These are phyloP conservation scores for Cichorium intybus DNA, from an alignment of 140 eudicot genomes.

Conservation along the genomic window DNA sequence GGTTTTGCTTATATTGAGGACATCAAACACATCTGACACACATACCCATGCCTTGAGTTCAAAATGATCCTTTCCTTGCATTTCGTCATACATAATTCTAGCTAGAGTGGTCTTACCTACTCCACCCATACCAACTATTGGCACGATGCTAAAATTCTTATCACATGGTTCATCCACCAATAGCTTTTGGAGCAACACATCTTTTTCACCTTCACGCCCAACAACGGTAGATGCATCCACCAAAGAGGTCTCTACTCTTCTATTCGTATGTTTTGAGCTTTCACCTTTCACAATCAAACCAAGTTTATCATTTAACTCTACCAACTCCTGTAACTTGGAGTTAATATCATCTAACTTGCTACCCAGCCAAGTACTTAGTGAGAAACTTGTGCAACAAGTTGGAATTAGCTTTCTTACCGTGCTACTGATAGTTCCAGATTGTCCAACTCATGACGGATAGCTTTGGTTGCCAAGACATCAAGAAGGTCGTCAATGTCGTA, in stretches of 20 bases:
- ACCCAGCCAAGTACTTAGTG: background rate
- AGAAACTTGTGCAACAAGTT: background rate
- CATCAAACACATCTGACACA: background rate
- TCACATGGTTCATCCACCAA: background rate
- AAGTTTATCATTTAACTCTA: background rate
- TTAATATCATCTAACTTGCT: background rate
- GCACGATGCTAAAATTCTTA: background rate
- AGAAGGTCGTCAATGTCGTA: background rate
- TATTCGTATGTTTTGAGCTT: background rate
- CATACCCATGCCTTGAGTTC: background rate
- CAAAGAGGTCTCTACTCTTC: background rate
- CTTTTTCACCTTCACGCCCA: background rate
- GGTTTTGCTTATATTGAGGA: background rate
- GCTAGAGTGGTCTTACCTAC: background rate
- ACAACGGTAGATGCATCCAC: background rate
- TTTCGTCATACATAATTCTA: background rate
- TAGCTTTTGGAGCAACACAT: background rate
- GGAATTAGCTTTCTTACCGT: background rate
- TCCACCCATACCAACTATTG: background rate
- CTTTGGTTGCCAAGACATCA: background rate
- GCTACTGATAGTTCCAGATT: background rate
- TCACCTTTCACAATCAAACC: background rate
- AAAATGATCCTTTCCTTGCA: background rate
- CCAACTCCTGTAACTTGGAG: background rate
- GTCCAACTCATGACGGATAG: background rate